phyloP scores from a whole-genome alignment of 192 early-diverging fungal genomes.

The Entophlyctis luteolus region DNA sequence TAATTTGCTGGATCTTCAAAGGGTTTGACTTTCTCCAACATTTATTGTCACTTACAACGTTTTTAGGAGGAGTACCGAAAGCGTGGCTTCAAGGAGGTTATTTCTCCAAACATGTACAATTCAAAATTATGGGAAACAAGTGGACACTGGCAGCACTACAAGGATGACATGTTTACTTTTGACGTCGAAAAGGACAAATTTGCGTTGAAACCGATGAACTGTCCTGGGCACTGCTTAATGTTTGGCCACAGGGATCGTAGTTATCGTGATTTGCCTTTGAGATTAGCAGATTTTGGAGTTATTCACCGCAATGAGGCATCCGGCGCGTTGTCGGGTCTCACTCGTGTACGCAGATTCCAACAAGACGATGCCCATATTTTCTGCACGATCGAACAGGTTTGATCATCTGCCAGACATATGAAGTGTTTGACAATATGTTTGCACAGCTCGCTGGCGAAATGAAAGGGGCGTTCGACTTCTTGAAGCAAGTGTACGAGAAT shows the following conservation, averaged over 20 bases:
- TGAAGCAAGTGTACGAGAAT: constrained; percentile 78
- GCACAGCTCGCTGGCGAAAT: constrained; percentile 76
- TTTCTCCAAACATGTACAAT: constrained; percentile 98
- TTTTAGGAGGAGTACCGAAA: constrained; percentile 70
- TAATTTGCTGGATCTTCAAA: constrained; percentile 85
- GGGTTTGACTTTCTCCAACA: constrained; percentile 40
- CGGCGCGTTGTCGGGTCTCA: constrained; percentile 89
- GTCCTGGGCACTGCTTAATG: constrained; percentile 97
- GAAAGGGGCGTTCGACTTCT: constrained; percentile 76
- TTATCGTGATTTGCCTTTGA: constrained; percentile 92
- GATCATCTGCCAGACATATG: not conserved
- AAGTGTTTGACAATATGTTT: not conserved
- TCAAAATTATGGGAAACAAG: constrained; percentile 93
- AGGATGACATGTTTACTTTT: constrained; percentile 93
- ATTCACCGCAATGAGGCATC: constrained; percentile 86
- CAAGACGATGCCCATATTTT: constrained; percentile 99
- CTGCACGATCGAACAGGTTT: constrained; percentile 78
- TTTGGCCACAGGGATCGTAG: constrained; percentile 88
- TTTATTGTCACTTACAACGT: not conserved
- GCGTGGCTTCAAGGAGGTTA: constrained; percentile 94
- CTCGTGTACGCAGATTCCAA: constrained; percentile 96
- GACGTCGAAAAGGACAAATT: constrained; percentile 96
- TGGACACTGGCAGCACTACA: constrained; percentile 95
- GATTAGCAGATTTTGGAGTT: constrained; percentile 97
- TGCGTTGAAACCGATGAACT: constrained; percentile 99